Percentiles rank a stretch among this genome's conserved stretches.
Conservation (phyloP, 139 green algal genomes). For the Penium margaritaceum region DNA sequence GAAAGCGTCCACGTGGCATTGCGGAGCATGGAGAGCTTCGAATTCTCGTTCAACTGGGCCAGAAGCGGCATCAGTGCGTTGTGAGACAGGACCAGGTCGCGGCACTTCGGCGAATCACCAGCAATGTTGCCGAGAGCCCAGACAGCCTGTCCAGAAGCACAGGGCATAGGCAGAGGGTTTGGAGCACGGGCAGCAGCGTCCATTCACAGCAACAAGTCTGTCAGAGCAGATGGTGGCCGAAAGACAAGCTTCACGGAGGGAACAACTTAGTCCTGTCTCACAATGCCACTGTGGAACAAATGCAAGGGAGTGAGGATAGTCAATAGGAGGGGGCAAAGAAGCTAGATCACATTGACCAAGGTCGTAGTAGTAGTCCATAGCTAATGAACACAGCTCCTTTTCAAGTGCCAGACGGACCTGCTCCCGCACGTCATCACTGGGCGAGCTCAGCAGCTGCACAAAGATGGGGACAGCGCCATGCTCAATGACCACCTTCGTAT, state of each 20-base stretch:
- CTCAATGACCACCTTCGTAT: conserved; percentile 96
- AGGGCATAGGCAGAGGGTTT: too few relatives aligned
- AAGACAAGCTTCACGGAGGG: too few relatives aligned
- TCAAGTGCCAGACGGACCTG: conserved; percentile 58
- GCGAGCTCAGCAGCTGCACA: conserved; percentile 81
- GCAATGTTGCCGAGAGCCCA: conserved; percentile 99
- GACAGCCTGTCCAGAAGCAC: conserved; percentile 86
- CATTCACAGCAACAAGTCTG: too few relatives aligned
- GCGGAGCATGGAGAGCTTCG: conserved; percentile 92
- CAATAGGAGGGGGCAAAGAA: too few relatives aligned
- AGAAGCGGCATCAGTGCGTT: conserved; percentile 83
- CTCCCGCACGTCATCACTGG: conserved; percentile 90
- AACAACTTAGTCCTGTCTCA: too few relatives aligned
- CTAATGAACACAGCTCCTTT: background rate
- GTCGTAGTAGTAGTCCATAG: too few relatives aligned
- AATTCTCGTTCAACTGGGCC: conserved; percentile 77
- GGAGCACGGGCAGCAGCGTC: too few relatives aligned
- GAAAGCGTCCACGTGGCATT: conserved; percentile 99
- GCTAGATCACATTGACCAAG: too few relatives aligned
- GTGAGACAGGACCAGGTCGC: conserved; percentile 81
- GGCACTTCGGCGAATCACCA: conserved; percentile 83
- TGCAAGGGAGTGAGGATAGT: too few relatives aligned
- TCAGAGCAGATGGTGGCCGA: too few relatives aligned
- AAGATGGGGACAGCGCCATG: conserved; percentile 93
- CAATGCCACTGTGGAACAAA: too few relatives aligned